Conservation (phyloP, 345 rosid species). For the Brassica nigra region DNA sequence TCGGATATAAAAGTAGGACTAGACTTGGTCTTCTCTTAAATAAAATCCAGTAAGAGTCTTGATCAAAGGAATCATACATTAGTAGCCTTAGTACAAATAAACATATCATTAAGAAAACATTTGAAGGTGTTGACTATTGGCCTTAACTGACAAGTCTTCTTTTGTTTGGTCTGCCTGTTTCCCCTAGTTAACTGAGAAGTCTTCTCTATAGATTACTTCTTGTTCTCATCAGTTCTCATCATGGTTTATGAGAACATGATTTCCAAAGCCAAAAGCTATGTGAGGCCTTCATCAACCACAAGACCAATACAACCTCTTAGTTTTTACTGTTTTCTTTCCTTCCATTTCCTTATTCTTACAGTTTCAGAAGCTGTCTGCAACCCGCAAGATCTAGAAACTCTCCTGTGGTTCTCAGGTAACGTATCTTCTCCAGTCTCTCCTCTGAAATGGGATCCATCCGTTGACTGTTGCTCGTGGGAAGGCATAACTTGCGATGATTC, state of each 20-base stretch:
- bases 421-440: conserved; percentile 36
- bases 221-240: background rate
- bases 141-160: background rate
- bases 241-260: conserved; percentile 2
- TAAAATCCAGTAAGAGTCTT: background rate
- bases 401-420: conserved; percentile 44
- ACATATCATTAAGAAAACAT: conserved; percentile 14
- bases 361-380: conserved; percentile 44
- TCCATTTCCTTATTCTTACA: background rate
- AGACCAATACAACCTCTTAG: background rate
- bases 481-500: conserved; percentile 55
- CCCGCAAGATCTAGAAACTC: conserved; percentile 49
- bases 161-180: conserved; percentile 4
- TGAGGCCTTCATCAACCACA: background rate
- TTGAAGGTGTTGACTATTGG: background rate
- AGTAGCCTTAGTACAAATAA: too few relatives aligned
- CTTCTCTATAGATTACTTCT: background rate
- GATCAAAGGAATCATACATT: background rate
- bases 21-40: background rate
- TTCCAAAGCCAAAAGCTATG: background rate
- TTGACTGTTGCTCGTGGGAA: conserved; percentile 72
- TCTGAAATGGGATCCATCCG: conserved; percentile 46
- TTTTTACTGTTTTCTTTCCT: conserved; percentile 13
- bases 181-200: background rate
- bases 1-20: background rate